Conservation (phyloP, 2,329 filamentous ascomycete species). For the Zymoseptoria crescenta region DNA sequence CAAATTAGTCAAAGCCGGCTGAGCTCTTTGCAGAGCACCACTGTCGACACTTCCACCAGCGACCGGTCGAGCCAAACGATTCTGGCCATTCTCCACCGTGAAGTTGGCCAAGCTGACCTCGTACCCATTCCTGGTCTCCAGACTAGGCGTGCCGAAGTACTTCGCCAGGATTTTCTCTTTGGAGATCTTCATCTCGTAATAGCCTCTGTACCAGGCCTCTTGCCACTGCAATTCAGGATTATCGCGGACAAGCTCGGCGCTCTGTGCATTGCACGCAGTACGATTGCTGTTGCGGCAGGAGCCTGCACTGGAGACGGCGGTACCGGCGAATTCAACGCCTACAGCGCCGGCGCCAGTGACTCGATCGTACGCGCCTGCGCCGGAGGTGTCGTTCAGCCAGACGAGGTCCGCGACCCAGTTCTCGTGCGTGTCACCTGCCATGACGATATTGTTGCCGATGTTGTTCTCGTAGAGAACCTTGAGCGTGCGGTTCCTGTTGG, state of each 20-base stretch:
- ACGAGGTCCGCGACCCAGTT: slow-evolving; percentile 45
- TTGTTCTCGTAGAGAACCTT: slow-evolving; percentile 52
- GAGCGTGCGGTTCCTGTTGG: slow-evolving; percentile 63
- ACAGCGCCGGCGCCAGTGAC: slow-evolving; percentile 33
- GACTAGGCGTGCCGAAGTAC: slow-evolving; percentile 55
- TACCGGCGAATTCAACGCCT: slow-evolving; percentile 49
- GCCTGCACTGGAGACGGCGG: slow-evolving; percentile 52
- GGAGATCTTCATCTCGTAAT: slow-evolving; percentile 55
- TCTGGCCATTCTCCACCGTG: slow-evolving; percentile 53
- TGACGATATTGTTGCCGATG: slow-evolving; percentile 62
- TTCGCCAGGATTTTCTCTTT: slow-evolving; percentile 49
- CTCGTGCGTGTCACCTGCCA: slow-evolving; percentile 61
- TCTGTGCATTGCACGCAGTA: slow-evolving; percentile 43
- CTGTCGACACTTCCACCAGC: slow-evolving; percentile 44
- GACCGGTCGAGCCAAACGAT: slow-evolving; percentile 45
- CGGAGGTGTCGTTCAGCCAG: slow-evolving; percentile 27
- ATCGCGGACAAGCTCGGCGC: slow-evolving; percentile 33
- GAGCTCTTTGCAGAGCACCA: slow-evolving; percentile 44
- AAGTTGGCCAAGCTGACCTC: slow-evolving; percentile 62
- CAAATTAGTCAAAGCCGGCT: slow-evolving; percentile 19
- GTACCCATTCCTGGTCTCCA: slow-evolving; percentile 51
- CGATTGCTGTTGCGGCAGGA: slow-evolving; percentile 47
- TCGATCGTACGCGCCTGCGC: slow-evolving; percentile 32
- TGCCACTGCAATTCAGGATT: slow-evolving; percentile 64
- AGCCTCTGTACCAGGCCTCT: slow-evolving; percentile 63